Evolutionary conservation across 352 stramenopile genomes (phyloP).

Genomic region (Pythium pyrilobum): DNA sequence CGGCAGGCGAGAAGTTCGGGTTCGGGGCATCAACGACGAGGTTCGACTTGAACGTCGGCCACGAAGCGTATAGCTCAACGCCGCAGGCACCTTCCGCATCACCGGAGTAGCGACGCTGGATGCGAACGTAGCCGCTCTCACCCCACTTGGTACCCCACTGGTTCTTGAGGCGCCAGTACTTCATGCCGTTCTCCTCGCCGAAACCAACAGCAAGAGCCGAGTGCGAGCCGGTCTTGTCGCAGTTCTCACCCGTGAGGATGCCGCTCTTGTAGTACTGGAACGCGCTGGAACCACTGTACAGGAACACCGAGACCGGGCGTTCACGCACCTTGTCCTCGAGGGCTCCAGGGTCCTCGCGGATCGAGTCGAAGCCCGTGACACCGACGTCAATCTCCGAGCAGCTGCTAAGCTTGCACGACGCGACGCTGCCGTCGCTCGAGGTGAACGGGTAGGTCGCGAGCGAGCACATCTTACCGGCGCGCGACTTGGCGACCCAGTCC

Average conservation of each 20-base stretch:
- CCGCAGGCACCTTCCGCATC: slow-evolving; percentile 50
- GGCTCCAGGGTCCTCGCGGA: slow-evolving; percentile 28
- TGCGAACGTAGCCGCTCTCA: slow-evolving; percentile 60
- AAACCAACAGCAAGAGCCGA: slow-evolving; percentile 62
- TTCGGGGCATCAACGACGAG: slow-evolving; percentile 19
- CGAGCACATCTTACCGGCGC: slow-evolving; percentile 45
- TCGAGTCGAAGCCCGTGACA: slow-evolving; percentile 43
- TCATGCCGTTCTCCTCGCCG: slow-evolving; percentile 37
- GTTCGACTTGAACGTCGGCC: slow-evolving; percentile 37
- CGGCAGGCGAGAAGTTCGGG: slow-evolving; percentile 15
- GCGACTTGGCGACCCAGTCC: slow-evolving; percentile 45
- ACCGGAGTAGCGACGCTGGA: slow-evolving; percentile 42
- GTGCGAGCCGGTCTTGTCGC: slow-evolving; percentile 47
- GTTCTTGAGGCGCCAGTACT: slow-evolving; percentile 69
- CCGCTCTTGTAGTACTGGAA: slow-evolving; percentile 66
- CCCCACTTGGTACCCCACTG: slow-evolving; percentile 67
- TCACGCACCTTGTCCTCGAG: slow-evolving; percentile 43
- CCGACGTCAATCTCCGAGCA: slow-evolving; percentile 42
- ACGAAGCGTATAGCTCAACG: slow-evolving; percentile 51
- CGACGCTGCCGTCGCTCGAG: slow-evolving; percentile 28
- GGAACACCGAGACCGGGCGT: slow-evolving; percentile 49
- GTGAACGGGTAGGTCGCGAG: slow-evolving; percentile 48
- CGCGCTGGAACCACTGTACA: slow-evolving; percentile 51
- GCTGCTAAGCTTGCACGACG: slow-evolving; percentile 25
- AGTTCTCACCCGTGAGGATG: slow-evolving; percentile 52